A percentile compares a stretch with the other conserved stretches of the same genome.
phyloP scores from a whole-genome alignment of 495 filamentous ascomycete genomes.

The Letharia columbiana region DNA sequence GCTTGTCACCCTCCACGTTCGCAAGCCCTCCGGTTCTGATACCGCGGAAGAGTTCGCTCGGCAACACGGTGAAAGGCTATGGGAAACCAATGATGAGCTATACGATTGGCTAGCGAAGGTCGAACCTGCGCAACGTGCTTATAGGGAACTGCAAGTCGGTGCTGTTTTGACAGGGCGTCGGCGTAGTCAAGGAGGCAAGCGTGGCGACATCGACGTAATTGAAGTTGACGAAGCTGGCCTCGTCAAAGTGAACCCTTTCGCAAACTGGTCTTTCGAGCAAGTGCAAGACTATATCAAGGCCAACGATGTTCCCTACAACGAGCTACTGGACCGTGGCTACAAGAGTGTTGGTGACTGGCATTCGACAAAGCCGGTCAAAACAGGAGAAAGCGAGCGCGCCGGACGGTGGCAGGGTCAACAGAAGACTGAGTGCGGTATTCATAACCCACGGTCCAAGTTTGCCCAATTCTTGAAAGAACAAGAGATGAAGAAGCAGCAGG shows the following conservation, averaged over 20 bases:
- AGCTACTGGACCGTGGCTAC: slow-evolving; percentile 81
- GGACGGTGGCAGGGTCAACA: slow-evolving; percentile 90
- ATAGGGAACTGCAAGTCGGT: slow-evolving; percentile 76
- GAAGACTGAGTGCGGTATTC: slow-evolving; percentile 97
- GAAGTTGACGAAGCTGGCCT: slow-evolving; percentile 88
- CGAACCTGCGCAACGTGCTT: slow-evolving; percentile 89
- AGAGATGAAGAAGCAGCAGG: slow-evolving; percentile 64
- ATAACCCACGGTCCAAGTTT: slow-evolving; percentile 91
- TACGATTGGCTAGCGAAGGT: slow-evolving; percentile 98
- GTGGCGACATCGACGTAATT: slow-evolving; percentile 78
- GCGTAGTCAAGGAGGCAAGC: slow-evolving; percentile 86
- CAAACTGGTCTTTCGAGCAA: slow-evolving; percentile 88
- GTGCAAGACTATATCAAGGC: slow-evolving; percentile 79
- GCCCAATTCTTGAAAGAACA: slow-evolving; percentile 70
- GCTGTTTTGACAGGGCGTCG: slow-evolving; percentile 93
- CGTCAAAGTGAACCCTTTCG: slow-evolving; percentile 97
- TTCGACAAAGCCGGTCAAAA: slow-evolving; percentile 81
- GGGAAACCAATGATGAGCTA: slow-evolving; percentile 75
- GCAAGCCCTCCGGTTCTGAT: slow-evolving; percentile 67
- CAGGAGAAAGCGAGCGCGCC: slow-evolving; percentile 91
- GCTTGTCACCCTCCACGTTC: slow-evolving; percentile 71
- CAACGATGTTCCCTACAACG: slow-evolving; percentile 89
- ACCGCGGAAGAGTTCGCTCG: slow-evolving; percentile 67
- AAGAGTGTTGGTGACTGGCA: slow-evolving; percentile 98
- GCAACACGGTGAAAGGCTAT: slow-evolving; percentile 73